phyloP scores from a whole-genome alignment of 257 asterid species.

The Lantana camara region DNA sequence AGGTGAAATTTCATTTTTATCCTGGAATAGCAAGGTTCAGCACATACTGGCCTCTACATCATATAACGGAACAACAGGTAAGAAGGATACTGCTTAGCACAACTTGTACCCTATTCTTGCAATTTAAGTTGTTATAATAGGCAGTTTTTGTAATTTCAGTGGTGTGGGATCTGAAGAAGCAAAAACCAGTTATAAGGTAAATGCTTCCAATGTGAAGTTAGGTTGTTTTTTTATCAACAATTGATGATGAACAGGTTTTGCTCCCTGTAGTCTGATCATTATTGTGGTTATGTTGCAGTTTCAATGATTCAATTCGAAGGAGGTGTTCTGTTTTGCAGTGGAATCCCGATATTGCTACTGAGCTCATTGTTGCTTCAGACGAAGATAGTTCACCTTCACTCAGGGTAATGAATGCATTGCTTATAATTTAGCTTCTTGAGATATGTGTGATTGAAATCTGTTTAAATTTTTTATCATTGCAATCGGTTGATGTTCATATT shows the following conservation, averaged over 20 bases:
- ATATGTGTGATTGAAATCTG: background rate
- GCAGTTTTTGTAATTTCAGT: conserved; percentile 42
- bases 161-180: conserved; percentile 72
- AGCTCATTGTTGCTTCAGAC: conserved; percentile 72
- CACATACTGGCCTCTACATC: conserved; percentile 67
- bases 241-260: background rate
- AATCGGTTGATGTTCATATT: conserved; percentile 30
- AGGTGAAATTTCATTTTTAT: conserved; percentile 65
- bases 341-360: conserved; percentile 71
- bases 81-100: background rate
- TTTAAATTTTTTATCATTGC: background rate
- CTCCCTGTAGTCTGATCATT: conserved; percentile 11
- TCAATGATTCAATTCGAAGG: conserved; percentile 53
- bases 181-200: conserved; percentile 66
- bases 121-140: conserved; percentile 16
- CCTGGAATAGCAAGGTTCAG: conserved; percentile 64
- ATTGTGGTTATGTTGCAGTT: conserved; percentile 38
- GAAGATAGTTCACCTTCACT: conserved; percentile 68
- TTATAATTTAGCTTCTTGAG: background rate
- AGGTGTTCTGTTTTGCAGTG: conserved; percentile 78
- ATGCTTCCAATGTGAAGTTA: background rate
- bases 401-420: conserved; percentile 40
- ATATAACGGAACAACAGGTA: conserved; percentile 67
- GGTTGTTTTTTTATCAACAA: background rate
- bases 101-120: background rate